Conservation (phyloP, 2,329 filamentous ascomycete species). For the Sporothrix brunneoviolacea region DNA sequence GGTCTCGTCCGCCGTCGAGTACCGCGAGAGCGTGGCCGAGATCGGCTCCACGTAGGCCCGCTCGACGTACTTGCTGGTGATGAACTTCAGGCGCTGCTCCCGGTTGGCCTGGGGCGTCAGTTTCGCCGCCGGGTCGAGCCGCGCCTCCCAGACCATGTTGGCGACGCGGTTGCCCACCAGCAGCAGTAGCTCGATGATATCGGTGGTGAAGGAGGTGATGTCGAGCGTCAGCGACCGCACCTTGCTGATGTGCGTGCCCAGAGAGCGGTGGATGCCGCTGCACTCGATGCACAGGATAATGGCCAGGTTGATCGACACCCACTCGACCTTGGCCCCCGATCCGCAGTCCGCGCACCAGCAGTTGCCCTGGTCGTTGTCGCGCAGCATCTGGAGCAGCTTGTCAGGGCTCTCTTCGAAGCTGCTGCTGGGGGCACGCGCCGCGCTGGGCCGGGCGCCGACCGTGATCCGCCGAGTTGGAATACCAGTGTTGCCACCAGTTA, state of each 20-base stretch:
- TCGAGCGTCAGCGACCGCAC: slow-evolving; percentile 91
- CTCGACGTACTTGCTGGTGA: slow-evolving; percentile 91
- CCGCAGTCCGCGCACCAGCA: slow-evolving; percentile 91
- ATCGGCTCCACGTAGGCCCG: slow-evolving; percentile 73
- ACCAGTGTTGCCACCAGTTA: slow-evolving; percentile 32
- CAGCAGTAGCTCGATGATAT: slow-evolving; percentile 90
- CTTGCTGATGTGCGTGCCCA: slow-evolving; percentile 97
- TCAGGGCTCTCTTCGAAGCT: slow-evolving; percentile 77
- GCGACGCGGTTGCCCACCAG: slow-evolving; percentile 89
- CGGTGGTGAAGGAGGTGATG: slow-evolving; percentile 90
- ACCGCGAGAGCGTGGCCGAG: slow-evolving; percentile 67
- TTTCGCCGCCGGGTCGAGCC: slow-evolving; percentile 66
- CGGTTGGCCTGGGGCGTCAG: slow-evolving; percentile 70
- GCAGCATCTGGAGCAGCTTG: slow-evolving; percentile 77
- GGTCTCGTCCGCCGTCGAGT: slow-evolving; percentile 75
- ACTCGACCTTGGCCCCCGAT: slow-evolving; percentile 87
- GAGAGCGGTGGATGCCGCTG: slow-evolving; percentile 90
- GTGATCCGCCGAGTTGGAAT: slow-evolving; percentile 79
- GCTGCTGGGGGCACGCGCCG: slow-evolving; percentile 56
- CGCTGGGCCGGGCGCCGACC: slow-evolving; percentile 77
- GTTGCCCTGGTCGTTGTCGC: slow-evolving; percentile 88
- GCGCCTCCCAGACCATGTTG: slow-evolving; percentile 95
- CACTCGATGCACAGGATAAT: slow-evolving; percentile 97
- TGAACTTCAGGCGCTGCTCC: slow-evolving; percentile 89
- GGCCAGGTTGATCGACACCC: slow-evolving; percentile 96